A percentile compares a stretch with the other conserved stretches of the same genome.
Evolutionary conservation across 768 basidiomycete genomes (phyloP).

Genomic region (Clitopilus passeckerianus): DNA sequence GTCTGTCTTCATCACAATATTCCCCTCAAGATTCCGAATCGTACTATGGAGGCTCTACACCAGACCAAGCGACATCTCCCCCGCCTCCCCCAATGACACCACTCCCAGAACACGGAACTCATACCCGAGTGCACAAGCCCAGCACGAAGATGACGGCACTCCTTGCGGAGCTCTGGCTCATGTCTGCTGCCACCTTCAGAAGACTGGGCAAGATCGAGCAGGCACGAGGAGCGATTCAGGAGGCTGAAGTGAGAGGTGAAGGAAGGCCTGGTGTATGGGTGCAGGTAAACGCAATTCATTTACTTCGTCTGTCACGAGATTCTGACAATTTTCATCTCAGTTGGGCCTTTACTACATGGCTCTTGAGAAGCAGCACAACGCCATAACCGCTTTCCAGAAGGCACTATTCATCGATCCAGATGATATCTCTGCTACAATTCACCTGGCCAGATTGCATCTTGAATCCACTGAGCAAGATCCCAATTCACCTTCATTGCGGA

Average conservation of each 20-base stretch:
- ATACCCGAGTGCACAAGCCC: conserved; percentile 31
- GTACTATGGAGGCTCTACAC: conserved; percentile 30
- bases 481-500: conserved; percentile 20
- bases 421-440: conserved; percentile 72
- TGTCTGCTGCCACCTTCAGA: conserved; percentile 92
- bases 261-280: conserved; percentile 91
- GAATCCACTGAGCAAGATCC: conserved; percentile 11
- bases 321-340: conserved; percentile 21
- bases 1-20: conserved; percentile 40
- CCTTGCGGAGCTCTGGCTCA: conserved; percentile 86
- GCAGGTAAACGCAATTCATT: conserved; percentile 52
- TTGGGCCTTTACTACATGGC: conserved; percentile 72
- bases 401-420: conserved; percentile 82
- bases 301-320: neutral
- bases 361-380: conserved; percentile 50
- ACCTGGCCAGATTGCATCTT: conserved; percentile 76
- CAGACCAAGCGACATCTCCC: conserved; percentile 32
- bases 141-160: conserved; percentile 60
- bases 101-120: conserved; percentile 15
- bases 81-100: conserved; percentile 39
- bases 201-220: conserved; percentile 88
- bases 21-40: neutral
- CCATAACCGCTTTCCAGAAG: conserved; percentile 77
- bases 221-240: conserved; percentile 85
- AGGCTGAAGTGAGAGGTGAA: conserved; percentile 88